These are phyloP conservation scores for Clarireedia homoeocarpa DNA, from an alignment of 2,329 filamentous ascomycete species.

Conservation along the genomic window DNA sequence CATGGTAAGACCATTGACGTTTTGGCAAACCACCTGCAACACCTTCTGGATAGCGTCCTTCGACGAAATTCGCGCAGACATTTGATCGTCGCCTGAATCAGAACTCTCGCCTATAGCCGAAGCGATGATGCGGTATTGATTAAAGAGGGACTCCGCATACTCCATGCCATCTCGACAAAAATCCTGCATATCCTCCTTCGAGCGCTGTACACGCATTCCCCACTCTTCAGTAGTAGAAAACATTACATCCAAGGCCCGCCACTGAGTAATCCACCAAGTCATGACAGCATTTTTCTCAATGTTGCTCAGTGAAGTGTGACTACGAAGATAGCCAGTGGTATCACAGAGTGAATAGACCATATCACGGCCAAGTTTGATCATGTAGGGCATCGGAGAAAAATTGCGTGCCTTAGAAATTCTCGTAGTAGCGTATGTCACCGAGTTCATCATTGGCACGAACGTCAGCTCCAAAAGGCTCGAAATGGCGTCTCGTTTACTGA, in stretches of 20 bases:
- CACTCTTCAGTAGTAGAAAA: conserved; percentile 79
- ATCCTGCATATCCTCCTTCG: conserved; percentile 63
- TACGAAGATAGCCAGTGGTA: conserved; percentile 41
- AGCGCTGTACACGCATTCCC: conserved; percentile 55
- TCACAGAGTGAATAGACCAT: conserved; percentile 50
- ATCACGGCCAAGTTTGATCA: conserved; percentile 50
- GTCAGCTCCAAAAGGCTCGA: conserved; percentile 38
- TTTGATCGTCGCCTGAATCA: conserved; percentile 26
- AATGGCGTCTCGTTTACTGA: conserved; percentile 43
- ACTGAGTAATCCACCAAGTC: conserved; percentile 78
- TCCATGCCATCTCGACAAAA: conserved; percentile 96
- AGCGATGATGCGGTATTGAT: conserved; percentile 76
- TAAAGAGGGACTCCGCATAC: conserved; percentile 77
- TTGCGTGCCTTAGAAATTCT: conserved; percentile 37
- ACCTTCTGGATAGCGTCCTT: conserved; percentile 42
- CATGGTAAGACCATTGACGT: conserved; percentile 64
- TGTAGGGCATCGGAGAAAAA: conserved; percentile 50
- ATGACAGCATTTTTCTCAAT: conserved; percentile 36
- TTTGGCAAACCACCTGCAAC: conserved; percentile 54
- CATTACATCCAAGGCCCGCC: conserved; percentile 72
- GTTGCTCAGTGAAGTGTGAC: conserved; percentile 17
- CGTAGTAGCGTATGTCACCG: conserved; percentile 37
- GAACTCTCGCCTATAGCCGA: conserved; percentile 34
- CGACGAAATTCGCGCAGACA: conserved; percentile 20
- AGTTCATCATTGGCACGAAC: conserved; percentile 37